Percentiles rank a stretch among this genome's conserved stretches.
Conservation (phyloP, 1,139 yeast genomes). For the Scheffersomyces quercinus region DNA sequence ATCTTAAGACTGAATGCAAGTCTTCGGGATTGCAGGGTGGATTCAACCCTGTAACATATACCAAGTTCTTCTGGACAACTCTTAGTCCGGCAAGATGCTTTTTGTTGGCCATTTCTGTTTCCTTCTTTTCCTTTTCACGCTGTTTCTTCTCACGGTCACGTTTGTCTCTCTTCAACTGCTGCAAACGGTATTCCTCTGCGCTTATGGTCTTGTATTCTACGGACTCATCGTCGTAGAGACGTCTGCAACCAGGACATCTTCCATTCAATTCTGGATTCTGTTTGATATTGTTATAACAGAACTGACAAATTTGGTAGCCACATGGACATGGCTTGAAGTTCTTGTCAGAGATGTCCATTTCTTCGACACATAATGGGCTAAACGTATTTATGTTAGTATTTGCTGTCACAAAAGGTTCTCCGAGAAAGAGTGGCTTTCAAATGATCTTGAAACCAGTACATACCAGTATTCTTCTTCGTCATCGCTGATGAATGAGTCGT, state of each 20-base stretch:
- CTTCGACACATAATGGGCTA: constrained; percentile 94
- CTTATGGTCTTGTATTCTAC: constrained; percentile 85
- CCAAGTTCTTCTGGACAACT: constrained; percentile 95
- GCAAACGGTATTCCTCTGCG: constrained; percentile 80
- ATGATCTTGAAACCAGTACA: constrained; percentile 18
- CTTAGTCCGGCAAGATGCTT: constrained; percentile 96
- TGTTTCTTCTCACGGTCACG: constrained; percentile 86
- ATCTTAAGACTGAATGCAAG: constrained; percentile 76
- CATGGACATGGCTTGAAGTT: constrained; percentile 99
- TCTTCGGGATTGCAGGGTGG: constrained; percentile 92
- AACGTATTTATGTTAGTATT: constrained; percentile 19
- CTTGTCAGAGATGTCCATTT: constrained; percentile 93
- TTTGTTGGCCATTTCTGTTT: constrained; percentile 82
- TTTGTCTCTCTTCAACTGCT: constrained; percentile 76
- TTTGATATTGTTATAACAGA: constrained; percentile 94
- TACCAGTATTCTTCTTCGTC: constrained; percentile 80
- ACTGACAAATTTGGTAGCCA: constrained; percentile 97
- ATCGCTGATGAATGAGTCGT: constrained; percentile 64
- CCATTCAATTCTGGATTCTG: constrained; percentile 95
- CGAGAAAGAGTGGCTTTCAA: not conserved
- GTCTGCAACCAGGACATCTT: constrained; percentile 96
- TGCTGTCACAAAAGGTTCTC: not conserved
- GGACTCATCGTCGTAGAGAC: constrained; percentile 88
- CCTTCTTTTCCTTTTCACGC: constrained; percentile 89
- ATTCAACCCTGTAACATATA: constrained; percentile 92